Base-by-base conservation (phyloP, 78 protist genomes). In the Neovahlkampfia damariscottae region DNA sequence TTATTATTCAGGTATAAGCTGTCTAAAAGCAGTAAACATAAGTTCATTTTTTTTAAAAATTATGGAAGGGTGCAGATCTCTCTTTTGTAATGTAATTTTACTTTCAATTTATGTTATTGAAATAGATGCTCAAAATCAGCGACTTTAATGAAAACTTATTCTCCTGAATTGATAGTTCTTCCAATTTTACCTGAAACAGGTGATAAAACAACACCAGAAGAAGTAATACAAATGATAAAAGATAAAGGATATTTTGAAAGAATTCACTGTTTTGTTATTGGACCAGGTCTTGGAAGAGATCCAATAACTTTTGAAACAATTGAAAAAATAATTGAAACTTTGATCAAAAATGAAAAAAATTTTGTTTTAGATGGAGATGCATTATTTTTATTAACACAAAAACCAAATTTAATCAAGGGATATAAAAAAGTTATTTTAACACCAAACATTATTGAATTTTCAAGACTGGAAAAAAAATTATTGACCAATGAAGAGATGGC, bases 211-310 rank as follows among this genome's bases (percentile, higher is more conserved):
- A 5, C 5, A 35, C 19, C 9, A 3, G 77, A 2, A 6, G 3
- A 9, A 29, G 66, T 19, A 10, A 69, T 2, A 2, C 31, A 36
- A n/a, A 7, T 2, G 9, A 7, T 10, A 10, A 5, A 29, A 19
- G 41, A 27, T 3, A n/a, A 19, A 30, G 19, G 68, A 69, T 5
- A 37, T 34, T 8, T 4, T 3, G 62, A 19, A 6, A 39, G 72
- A 35, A 70, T 78, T 27, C 89, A 86, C 38, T 83, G 70, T 28
- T 35, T 86, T 6, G 74, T 90, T 30, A 27, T 90, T 68, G 94
- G 94, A 2, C 94, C 94, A 19, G 93, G 93, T 37, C 85, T 2
- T 76, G 91, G 85, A 41, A 77, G 34, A 35, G 35, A 82, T 28
- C 27, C 1, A 10, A 1, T 0, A 2, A 36, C 68, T n/a, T 30